Evolutionary conservation across 1,284 basidiomycete genomes (phyloP).

Genomic region (Porodaedalea pini): DNA sequence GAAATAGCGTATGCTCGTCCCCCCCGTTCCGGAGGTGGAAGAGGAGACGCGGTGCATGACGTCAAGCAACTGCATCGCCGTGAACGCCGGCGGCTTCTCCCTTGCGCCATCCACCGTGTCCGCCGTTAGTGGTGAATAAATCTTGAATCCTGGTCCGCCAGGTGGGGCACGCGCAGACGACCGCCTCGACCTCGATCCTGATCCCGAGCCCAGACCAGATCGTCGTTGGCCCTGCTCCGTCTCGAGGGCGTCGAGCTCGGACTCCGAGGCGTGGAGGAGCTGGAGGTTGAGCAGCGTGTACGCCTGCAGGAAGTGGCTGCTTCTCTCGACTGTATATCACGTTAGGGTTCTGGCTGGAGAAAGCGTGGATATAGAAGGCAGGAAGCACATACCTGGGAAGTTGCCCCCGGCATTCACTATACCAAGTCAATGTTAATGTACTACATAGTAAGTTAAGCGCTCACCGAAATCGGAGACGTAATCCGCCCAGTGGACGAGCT

Average conservation of each 20-base stretch:
- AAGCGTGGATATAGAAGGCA: slow-evolving; percentile 2
- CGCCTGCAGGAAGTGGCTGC: slow-evolving; percentile 74
- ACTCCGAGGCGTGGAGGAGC: slow-evolving; percentile 69
- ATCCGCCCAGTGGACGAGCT: slow-evolving; percentile 76
- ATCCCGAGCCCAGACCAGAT: not conserved
- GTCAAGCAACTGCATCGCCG: slow-evolving; percentile 68
- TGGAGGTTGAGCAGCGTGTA: slow-evolving; percentile 70
- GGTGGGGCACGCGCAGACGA: slow-evolving; percentile 49
- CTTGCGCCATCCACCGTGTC: slow-evolving; percentile 26
- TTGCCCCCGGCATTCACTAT: slow-evolving; percentile 34
- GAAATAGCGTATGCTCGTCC: slow-evolving; percentile 78
- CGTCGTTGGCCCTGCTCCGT: slow-evolving; percentile 29
- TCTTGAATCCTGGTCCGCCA: slow-evolving; percentile 49
- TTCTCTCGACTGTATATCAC: slow-evolving; percentile 74
- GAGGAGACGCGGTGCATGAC: slow-evolving; percentile 63
- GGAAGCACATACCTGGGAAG: slow-evolving; percentile 30
- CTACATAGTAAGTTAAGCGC: too few species aligned
- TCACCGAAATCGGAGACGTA: slow-evolving; percentile 67
- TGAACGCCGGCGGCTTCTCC: slow-evolving; percentile 44
- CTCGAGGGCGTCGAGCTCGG: slow-evolving; percentile 30
- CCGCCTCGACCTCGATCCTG: slow-evolving; percentile 40
- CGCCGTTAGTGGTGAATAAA: slow-evolving; percentile 51
- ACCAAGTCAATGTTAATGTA: not conserved
- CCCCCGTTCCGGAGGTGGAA: not conserved
- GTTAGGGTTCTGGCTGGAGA: too few species aligned